Evolutionary conservation across 805 yeast species (phyloP).

Genomic region (Nakazawaea ambrosiae): DNA sequence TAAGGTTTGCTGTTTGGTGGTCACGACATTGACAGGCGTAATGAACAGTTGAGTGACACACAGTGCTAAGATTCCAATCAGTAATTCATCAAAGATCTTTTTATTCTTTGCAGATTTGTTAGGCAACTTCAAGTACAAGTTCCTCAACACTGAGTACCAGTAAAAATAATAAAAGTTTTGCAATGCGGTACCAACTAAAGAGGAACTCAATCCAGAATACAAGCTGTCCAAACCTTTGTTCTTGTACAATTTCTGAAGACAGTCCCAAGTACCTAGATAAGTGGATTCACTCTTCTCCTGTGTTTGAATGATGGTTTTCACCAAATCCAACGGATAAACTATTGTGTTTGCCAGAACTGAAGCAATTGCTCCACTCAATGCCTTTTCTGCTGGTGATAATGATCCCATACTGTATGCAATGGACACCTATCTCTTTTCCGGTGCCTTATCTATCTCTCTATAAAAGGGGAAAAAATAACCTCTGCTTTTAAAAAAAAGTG

Average conservation of each 20-base stretch:
- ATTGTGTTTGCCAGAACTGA: constrained; percentile 72
- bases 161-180: constrained; percentile 81
- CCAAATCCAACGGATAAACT: constrained; percentile 76
- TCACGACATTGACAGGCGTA: constrained; percentile 71
- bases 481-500: no score
- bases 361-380: constrained; percentile 77
- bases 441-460: neutral
- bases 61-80: constrained; percentile 76
- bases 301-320: constrained; percentile 72
- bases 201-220: constrained; percentile 65
- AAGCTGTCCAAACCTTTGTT: constrained; percentile 60
- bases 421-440: neutral
- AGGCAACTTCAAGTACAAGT: constrained; percentile 34
- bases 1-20: constrained; percentile 50
- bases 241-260: constrained; percentile 48
- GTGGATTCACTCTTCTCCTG: constrained; percentile 47
- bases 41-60: constrained; percentile 76
- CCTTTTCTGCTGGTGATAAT: constrained; percentile 66
- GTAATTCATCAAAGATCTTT: constrained; percentile 42
- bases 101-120: constrained; percentile 4
- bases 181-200: constrained; percentile 63
- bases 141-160: constrained; percentile 74
- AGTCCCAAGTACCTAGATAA: constrained; percentile 58
- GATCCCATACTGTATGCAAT: no score
- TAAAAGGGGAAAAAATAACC: no score